These are phyloP conservation scores for Solanum pimpinellifolium DNA, from an alignment of 257 asterid species.

Conservation along the genomic window DNA sequence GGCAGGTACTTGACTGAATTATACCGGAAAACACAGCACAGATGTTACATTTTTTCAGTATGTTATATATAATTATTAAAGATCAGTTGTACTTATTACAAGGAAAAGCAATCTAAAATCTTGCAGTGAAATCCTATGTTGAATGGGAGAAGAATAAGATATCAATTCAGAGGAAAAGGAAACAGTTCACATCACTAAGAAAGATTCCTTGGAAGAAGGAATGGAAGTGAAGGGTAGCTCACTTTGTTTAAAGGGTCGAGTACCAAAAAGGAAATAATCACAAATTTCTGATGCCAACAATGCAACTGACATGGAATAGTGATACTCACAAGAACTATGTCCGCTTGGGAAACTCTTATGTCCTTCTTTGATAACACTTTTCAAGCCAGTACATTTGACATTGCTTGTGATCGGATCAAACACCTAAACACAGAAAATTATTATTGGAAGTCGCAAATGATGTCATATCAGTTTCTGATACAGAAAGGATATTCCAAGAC, in stretches of 20 bases:
- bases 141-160: neutral
- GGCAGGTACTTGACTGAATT: neutral
- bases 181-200: neutral
- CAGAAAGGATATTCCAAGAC: neutral
- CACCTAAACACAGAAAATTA: conserved; percentile 28
- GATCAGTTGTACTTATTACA: neutral
- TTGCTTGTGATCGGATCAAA: conserved; percentile 64
- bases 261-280: neutral
- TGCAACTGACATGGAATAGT: neutral
- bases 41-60: neutral
- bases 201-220: neutral
- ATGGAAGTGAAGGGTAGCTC: neutral
- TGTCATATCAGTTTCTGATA: neutral
- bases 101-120: neutral
- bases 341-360: conserved; percentile 97
- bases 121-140: neutral
- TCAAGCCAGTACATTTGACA: conserved; percentile 75
- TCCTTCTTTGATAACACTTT: conserved; percentile 72
- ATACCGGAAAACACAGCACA: neutral
- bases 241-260: neutral
- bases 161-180: neutral
- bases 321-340: conserved; percentile 80
- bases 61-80: neutral
- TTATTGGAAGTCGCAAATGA: conserved; percentile 6
- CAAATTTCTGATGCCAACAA: neutral